A percentile compares a stretch with the other conserved stretches of the same genome.
Conservation (phyloP, 257 asterid genomes). For the Asclepias syriaca region DNA sequence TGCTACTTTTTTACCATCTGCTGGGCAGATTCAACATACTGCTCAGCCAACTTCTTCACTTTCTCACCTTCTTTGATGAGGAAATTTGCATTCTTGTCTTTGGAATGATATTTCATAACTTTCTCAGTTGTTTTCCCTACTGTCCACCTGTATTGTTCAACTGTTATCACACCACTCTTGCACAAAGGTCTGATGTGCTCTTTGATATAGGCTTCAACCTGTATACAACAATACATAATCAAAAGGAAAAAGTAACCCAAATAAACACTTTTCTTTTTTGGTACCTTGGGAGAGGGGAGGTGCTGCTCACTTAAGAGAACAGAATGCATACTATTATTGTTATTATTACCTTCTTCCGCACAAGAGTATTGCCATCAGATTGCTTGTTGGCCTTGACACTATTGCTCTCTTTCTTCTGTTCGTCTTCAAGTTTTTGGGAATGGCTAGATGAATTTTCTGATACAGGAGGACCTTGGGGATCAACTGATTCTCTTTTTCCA, state of each 20-base stretch:
- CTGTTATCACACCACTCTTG: slow-evolving; percentile 94
- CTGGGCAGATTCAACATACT: slow-evolving; percentile 78
- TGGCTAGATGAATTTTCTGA: slow-evolving; percentile 30
- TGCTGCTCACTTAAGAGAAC: neutral
- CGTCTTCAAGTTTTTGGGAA: slow-evolving; percentile 27
- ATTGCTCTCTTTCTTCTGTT: slow-evolving; percentile 27
- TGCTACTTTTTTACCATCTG: slow-evolving; percentile 32
- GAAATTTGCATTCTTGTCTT: slow-evolving; percentile 81
- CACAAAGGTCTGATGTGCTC: slow-evolving; percentile 94
- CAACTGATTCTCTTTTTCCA: slow-evolving; percentile 25
- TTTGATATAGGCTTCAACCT: slow-evolving; percentile 95
- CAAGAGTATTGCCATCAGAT: slow-evolving; percentile 33
- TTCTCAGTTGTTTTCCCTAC: slow-evolving; percentile 92
- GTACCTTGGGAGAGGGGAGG: neutral
- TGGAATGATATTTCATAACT: slow-evolving; percentile 85
- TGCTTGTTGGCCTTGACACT: slow-evolving; percentile 31
- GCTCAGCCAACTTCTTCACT: slow-evolving; percentile 90
- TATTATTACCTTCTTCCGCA: slow-evolving; percentile 36
- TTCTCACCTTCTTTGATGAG: slow-evolving; percentile 96
- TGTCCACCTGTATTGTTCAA: slow-evolving; percentile 88
- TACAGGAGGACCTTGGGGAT: slow-evolving; percentile 12
- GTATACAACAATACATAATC: neutral
- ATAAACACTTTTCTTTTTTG: neutral
- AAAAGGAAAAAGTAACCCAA: neutral
- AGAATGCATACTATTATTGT: neutral